These are phyloP conservation scores for Myrica gale DNA, from an alignment of 306 rosid genomes.

Conservation along the genomic window DNA sequence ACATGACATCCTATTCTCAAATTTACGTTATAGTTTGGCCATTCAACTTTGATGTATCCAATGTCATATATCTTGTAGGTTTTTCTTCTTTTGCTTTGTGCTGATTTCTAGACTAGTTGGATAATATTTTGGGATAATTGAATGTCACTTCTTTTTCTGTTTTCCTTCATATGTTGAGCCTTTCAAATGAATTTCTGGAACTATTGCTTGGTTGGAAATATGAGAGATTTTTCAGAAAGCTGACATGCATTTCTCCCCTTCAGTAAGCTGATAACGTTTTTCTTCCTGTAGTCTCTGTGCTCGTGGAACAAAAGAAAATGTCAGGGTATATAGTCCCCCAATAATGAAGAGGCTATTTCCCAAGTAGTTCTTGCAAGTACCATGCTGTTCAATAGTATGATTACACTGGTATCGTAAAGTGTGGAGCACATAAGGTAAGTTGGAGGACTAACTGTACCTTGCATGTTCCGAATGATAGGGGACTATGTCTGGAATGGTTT, in stretches of 20 bases:
- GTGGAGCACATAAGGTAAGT: not conserved
- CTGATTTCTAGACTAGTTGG: constrained; percentile 40
- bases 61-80: constrained; percentile 62
- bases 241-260: constrained; percentile 4
- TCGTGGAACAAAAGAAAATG: not conserved
- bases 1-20: constrained; percentile 29
- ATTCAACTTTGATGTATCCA: constrained; percentile 38
- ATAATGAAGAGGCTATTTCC: no score
- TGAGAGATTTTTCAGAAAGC: constrained; percentile 9
- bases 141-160: constrained; percentile 16
- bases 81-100: constrained; percentile 33
- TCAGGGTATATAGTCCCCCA: no score
- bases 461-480: not conserved
- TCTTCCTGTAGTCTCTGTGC: constrained; percentile 1
- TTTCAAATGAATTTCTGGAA: constrained; percentile 17
- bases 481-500: not conserved
- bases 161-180: constrained; percentile 21
- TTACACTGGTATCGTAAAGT: no score
- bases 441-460: not conserved
- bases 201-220: constrained; percentile 20
- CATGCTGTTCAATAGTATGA: no score
- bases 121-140: constrained; percentile 36
- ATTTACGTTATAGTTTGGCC: constrained; percentile 38
- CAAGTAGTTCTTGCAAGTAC: not conserved
- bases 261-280: not conserved